Evolutionary conservation across 2,329 filamentous ascomycete species (phyloP), one percentile per base, ranked within the genome.

Genomic region (Fusarium euwallaceae): DNA sequence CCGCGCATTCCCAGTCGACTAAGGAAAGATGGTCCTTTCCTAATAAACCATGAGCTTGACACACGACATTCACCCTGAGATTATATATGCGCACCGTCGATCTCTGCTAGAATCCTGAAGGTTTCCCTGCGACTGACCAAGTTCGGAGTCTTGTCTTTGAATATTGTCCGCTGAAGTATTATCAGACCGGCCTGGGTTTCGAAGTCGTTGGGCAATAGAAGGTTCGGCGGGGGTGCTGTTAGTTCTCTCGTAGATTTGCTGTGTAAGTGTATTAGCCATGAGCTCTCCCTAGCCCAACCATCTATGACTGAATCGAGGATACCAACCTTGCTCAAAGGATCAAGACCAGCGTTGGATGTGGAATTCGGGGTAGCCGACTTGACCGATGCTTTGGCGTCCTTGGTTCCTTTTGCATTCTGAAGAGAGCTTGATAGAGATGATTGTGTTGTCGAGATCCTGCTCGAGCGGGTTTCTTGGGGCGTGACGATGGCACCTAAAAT

Each of bases 21-120:
- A 32, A 99, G 89, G 81, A 99, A 98, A 16, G 95, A 98, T 20
- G 93, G 91, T 32, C 94, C 93, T 85, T 98, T 98, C 83, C 93
- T 97, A 43, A 29, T 20, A 24, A 24, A 56, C 32, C 12, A 59
- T 76, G 43, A 76, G 73, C 70, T 59, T n/a, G n/a, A 20, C 48
- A 51, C 41, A 45, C 41, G 36, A 32, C 29, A 45, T 32, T 17
- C 29, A 22, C 17, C 24, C 27, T n/a, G 17, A 20, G 24, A n/a
- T 16, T 24, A 32, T 32, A 32, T 22, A 51, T 96, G 56, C 79
- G 62, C 84, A 93, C 92, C 89, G 93, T 84, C 92, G 93, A 70
- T 93, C 92, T 81, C 87, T 92, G 61, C 76, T 78, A 34, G 79
- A 79, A 78, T 91, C 89, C 60, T 81, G 86, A 83, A 71, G 81